Base-by-base conservation (phyloP, 1,284 basidiomycete species). In the Apiotrichum brassicae region DNA sequence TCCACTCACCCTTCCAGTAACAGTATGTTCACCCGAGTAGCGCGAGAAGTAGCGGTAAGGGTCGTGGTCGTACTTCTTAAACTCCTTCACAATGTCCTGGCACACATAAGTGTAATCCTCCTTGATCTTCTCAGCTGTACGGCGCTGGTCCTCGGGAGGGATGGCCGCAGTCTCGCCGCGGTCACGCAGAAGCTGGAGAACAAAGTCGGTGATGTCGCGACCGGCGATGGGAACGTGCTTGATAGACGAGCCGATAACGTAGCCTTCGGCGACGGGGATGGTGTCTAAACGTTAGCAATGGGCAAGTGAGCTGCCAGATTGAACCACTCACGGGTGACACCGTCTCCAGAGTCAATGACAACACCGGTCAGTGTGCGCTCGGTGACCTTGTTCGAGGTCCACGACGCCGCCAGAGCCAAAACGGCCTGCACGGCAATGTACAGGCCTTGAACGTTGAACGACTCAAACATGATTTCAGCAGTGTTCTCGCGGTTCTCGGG, bases 371-470 rank as follows among this genome's bases (percentile, higher is more conserved):
- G 80, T 1, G 91, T 94, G 60, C 92, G 84, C 73, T 97, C 91
- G 19, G 83, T 84, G 61, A 93, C 91, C 62, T 87, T 85, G 74
- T 86, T 89, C 54, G 89, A 93, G 0, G 91, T 85, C 95, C 95
- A 99, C 4, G 90, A 93, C 1, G 95, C 94, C 1, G 95, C 95
- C 49, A 99, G 85, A 0, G 95, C 95, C n/a, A 99, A 83, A 4
- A 99, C 94, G 33, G 95, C 95, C 73, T 98, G 95, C 0, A 98
- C 94, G 48, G 93, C 95, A 66, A 99, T 98, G 76, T 99, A 97
- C 58, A 73, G 60, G 20, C 72, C 73, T 70, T 93, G 90, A 76
- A 97, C 93, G 74, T 97, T 97, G 81, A 97, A 95, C 1, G 90
- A 94, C 76, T 97, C 95, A 74, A 98, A 98, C 83, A 99, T 97